Base-by-base conservation (phyloP, 148 eudicot genomes). In the Heliamphora exappendiculata region DNA sequence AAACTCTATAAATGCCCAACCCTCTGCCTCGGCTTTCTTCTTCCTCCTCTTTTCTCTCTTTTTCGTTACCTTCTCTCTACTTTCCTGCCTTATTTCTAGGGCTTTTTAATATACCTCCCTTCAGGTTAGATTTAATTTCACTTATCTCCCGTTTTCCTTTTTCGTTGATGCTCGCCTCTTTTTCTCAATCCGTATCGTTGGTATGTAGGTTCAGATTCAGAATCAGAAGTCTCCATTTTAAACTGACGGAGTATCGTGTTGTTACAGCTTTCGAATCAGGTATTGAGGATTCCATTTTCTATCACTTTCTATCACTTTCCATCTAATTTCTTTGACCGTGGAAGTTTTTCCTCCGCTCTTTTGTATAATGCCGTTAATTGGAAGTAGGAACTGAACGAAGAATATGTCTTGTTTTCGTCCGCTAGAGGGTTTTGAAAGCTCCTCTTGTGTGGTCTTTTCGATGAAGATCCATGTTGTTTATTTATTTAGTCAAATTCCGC, bases 261-360 rank as follows among this genome's bases (percentile, higher is more conserved):
- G 3, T 39, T 64, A n/a, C 68, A 36, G 44, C 44, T 64, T 20
- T 64, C 68, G 44, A 64, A 64, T 64, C 68, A 64, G 68, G 68
- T 64, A 34, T 8, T 39, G 42, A 3, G 2, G 34, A 6, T 19
- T 33, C 36, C 36, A 5, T 16, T 60, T 12, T 58, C 16, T 13
- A 12, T 13, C 13, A n/a, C n/a, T 0, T 31, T 62, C 22, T n/a
- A 33, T 20, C 7, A 34, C 22, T 64, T 64, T 34, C 10, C 8
- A 13, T 14, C n/a, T 14, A 39, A 31, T 62, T 31, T 62, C 39
- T 62, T 31, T 6, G 37, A 62, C 14, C 41, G 41, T 31, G 29
- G 29, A 31, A 31, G 67, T 17, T 33, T 7, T 39, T 22, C 24
- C 13, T 11, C 2, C 5, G 50, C 47, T 13, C 20, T 66, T 66